Conservation (phyloP, 148 eudicot species). For the Dianthus caryophyllus region DNA sequence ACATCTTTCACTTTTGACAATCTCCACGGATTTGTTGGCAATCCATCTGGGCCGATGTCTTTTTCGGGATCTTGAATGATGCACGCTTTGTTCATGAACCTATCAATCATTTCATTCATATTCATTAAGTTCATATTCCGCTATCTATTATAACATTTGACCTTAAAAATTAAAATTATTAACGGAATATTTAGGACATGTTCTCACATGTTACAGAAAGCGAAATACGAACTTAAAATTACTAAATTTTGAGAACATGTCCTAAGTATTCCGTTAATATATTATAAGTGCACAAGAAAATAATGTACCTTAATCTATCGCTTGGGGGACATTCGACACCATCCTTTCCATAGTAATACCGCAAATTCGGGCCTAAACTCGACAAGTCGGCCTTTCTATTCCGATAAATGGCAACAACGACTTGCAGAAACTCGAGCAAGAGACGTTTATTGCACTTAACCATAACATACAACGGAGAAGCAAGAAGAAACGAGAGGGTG, state of each 20-base stretch:
- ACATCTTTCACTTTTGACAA: conserved; percentile 66
- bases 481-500: conserved; percentile 43
- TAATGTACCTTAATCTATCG: conserved; percentile 45
- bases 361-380: conserved; percentile 19
- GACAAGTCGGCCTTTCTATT: conserved; percentile 39
- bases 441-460: conserved; percentile 44
- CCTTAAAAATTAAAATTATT: too few species aligned
- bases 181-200: too few species aligned
- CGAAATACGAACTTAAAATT: too few species aligned
- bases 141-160: too few species aligned
- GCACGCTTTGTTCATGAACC: conserved; percentile 66
- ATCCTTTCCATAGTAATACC: conserved; percentile 39
- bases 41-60: conserved; percentile 41
- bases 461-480: conserved; percentile 53
- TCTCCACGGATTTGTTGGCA: conserved; percentile 47
- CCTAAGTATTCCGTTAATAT: background rate
- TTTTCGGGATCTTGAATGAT: conserved; percentile 38
- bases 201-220: too few species aligned
- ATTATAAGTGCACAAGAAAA: background rate
- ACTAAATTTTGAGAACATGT: too few species aligned
- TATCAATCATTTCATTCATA: background rate
- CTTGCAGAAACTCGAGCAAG: conserved; percentile 51
- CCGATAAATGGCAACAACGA: conserved; percentile 45
- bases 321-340: conserved; percentile 40
- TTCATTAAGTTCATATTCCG: too few species aligned